A percentile compares a stretch with the other conserved stretches of the same genome.
Conservation (phyloP, 768 basidiomycete species). For the Saitozyma sp. region DNA sequence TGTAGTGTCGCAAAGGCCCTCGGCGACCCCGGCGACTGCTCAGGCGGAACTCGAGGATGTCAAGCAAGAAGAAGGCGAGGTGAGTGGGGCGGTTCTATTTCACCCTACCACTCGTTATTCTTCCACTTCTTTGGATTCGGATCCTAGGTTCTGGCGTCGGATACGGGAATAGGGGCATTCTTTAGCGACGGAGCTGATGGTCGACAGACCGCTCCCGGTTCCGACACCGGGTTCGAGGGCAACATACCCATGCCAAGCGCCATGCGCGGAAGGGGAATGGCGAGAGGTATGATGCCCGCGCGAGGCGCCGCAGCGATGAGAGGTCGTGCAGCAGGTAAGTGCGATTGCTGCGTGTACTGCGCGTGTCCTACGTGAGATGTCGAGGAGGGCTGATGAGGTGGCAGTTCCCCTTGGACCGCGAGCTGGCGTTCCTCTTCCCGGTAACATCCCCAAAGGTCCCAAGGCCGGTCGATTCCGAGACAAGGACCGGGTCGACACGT, state of each 20-base stretch:
- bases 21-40: slow-evolving; percentile 9
- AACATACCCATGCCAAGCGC: slow-evolving; percentile 4
- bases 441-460: slow-evolving; percentile 38
- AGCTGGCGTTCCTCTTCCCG: slow-evolving; percentile 19
- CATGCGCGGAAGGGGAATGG: slow-evolving; percentile 26
- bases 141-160: too few species aligned
- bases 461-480: slow-evolving; percentile 49
- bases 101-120: too few species aligned
- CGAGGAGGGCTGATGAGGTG: background rate
- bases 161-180: too few species aligned
- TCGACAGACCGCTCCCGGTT: background rate
- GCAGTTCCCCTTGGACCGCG: slow-evolving; percentile 35
- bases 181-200: background rate
- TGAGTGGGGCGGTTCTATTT: slow-evolving; percentile 4
- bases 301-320: slow-evolving; percentile 25
- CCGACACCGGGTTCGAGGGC: slow-evolving; percentile 1
- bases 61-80: slow-evolving; percentile 36
- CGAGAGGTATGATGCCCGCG: slow-evolving; percentile 20
- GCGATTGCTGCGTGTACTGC: too few species aligned
- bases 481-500: slow-evolving; percentile 40
- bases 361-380: background rate
- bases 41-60: slow-evolving; percentile 13
- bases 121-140: too few species aligned
- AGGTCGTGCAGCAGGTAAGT: slow-evolving; percentile 42
- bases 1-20: slow-evolving; percentile 4